Conservation (phyloP, 1,284 basidiomycete species). For the Meripilus lineatus region DNA sequence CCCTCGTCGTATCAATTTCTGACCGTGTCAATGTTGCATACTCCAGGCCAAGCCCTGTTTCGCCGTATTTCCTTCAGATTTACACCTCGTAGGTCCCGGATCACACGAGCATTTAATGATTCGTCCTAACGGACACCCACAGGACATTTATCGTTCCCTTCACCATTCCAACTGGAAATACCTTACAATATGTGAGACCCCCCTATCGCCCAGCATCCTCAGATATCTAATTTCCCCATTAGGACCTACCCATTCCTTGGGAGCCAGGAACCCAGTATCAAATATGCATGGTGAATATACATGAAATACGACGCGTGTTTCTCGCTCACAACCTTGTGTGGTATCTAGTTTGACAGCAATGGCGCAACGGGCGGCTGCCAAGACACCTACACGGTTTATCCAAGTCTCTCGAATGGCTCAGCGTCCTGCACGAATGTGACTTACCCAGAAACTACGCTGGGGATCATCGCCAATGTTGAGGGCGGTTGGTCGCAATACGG, state of each 20-base stretch:
- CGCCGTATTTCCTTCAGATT: slow-evolving; percentile 57
- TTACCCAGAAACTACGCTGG: slow-evolving; percentile 38
- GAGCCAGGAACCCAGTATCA: slow-evolving; percentile 57
- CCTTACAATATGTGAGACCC: slow-evolving; percentile 41
- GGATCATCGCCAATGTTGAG: slow-evolving; percentile 33
- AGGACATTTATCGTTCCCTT: slow-evolving; percentile 50
- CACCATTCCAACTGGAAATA: slow-evolving; percentile 43
- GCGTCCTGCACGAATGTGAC: slow-evolving; percentile 45
- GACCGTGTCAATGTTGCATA: neutral
- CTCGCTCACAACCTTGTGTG: neutral
- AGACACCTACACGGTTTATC: slow-evolving; percentile 47
- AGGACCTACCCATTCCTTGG: slow-evolving; percentile 58
- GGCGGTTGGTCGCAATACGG: too few relatives aligned
- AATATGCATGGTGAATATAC: slow-evolving; percentile 53
- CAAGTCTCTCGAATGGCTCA: slow-evolving; percentile 21
- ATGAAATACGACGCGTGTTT: too few relatives aligned
- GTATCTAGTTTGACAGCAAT: slow-evolving; percentile 45
- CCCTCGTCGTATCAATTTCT: slow-evolving; percentile 6
- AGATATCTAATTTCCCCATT: slow-evolving; percentile 3
- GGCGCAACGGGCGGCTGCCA: slow-evolving; percentile 61
- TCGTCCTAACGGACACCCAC: neutral
- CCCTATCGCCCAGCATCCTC: neutral
- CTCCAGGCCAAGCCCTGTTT: slow-evolving; percentile 45
- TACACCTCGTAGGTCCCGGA: slow-evolving; percentile 48
- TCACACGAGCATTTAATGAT: neutral